Evolutionary conservation across 2,329 filamentous ascomycete genomes (phyloP).

Genomic region (Hirsutella minnesotensis): DNA sequence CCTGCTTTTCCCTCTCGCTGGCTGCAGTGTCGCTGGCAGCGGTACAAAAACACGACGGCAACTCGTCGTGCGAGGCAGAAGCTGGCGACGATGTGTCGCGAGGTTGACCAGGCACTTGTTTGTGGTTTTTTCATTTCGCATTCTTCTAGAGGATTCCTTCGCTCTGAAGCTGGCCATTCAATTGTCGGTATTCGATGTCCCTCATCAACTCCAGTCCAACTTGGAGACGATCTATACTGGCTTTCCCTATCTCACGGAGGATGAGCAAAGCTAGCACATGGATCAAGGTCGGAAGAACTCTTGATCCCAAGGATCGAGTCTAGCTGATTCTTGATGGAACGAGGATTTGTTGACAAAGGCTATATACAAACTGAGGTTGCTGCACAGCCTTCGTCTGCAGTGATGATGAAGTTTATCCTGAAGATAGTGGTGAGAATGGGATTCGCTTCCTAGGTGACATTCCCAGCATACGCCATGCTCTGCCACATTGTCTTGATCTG

Average conservation of each 20-base stretch:
- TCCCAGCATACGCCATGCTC: neutral
- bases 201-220: neutral
- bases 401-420: too few species aligned
- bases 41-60: neutral
- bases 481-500: neutral
- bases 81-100: neutral
- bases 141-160: neutral
- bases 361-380: too few species aligned
- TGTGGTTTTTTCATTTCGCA: neutral
- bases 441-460: too few species aligned
- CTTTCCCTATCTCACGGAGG: too few species aligned
- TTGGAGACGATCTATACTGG: neutral
- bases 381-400: too few species aligned
- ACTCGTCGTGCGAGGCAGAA: neutral
- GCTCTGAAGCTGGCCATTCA: neutral
- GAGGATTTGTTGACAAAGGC: too few species aligned
- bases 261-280: too few species aligned
- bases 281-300: too few species aligned
- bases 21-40: neutral
- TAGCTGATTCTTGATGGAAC: too few species aligned
- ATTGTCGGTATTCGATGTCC: neutral
- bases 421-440: too few species aligned
- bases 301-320: too few species aligned
- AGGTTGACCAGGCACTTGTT: neutral
- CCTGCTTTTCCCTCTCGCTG: neutral